These are phyloP conservation scores for Colletotrichum liaoningense DNA, from an alignment of 2,329 filamentous ascomycete genomes.

Conservation along the genomic window DNA sequence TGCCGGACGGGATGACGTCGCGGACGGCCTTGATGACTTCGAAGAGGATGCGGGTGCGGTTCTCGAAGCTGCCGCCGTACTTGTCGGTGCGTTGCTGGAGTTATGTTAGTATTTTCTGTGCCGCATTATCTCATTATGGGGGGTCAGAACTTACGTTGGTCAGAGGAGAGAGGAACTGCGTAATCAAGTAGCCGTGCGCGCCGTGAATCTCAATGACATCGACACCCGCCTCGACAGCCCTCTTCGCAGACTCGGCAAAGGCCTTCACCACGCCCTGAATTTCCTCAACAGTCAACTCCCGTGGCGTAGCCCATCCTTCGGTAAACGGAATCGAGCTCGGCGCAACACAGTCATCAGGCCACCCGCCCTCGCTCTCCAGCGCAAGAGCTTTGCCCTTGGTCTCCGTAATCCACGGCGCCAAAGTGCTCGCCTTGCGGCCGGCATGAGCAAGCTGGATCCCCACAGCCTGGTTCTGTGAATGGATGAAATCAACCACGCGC, in stretches of 20 bases:
- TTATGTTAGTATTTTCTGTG: not conserved
- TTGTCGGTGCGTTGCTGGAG: conserved; percentile 66
- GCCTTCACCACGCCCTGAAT: conserved; percentile 73
- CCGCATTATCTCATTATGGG: not conserved
- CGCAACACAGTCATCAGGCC: conserved; percentile 66
- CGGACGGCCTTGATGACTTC: conserved; percentile 65
- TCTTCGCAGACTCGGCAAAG: conserved; percentile 68
- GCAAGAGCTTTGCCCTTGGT: conserved; percentile 61
- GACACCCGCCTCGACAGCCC: conserved; percentile 76
- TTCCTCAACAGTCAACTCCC: conserved; percentile 75
- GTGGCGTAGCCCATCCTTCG: conserved; percentile 69
- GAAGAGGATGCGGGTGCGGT: conserved; percentile 70
- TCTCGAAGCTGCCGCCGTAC: conserved; percentile 75
- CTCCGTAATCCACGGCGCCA: conserved; percentile 74
- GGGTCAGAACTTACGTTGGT: conserved; percentile 57
- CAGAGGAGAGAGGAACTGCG: conserved; percentile 72
- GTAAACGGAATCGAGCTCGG: conserved; percentile 69
- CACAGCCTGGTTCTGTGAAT: conserved; percentile 80
- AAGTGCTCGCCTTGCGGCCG: conserved; percentile 74
- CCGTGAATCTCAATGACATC: conserved; percentile 79
- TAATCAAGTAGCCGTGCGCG: conserved; percentile 75
- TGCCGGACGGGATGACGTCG: conserved; percentile 61
- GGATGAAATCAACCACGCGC: conserved; percentile 80
- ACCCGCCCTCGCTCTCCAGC: conserved; percentile 62
- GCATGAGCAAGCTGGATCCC: conserved; percentile 87